phyloP scores from a whole-genome alignment of 148 eudicot genomes.

The Arbutus unedo region DNA sequence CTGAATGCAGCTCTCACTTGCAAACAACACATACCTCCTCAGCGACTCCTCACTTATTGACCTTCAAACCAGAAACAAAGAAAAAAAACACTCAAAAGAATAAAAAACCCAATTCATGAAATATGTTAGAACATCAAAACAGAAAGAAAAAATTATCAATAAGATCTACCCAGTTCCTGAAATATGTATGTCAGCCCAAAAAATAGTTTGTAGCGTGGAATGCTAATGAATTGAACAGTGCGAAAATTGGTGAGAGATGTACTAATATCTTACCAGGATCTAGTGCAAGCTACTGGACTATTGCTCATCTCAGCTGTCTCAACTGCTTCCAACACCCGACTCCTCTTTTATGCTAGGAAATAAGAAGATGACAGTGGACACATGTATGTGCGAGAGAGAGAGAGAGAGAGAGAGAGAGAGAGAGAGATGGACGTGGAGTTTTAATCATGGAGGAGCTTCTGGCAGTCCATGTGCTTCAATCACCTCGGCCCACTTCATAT shows the following conservation, averaged over 20 bases:
- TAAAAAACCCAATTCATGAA: background rate
- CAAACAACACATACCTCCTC: conserved; percentile 71
- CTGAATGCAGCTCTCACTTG: conserved; percentile 88
- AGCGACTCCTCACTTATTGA: conserved; percentile 85
- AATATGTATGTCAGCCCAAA: too few relatives aligned
- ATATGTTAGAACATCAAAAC: background rate
- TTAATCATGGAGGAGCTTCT: conserved; percentile 35
- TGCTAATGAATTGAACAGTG: background rate
- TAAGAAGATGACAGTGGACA: conserved; percentile 14
- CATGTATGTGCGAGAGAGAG: conserved; percentile 25
- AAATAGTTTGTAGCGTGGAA: background rate
- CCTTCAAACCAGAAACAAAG: conserved; percentile 33
- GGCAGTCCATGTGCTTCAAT: conserved; percentile 86
- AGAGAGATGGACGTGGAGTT: conserved; percentile 20
- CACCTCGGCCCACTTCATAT: conserved; percentile 56
- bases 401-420: conserved; percentile 25
- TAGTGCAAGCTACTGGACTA: conserved; percentile 48
- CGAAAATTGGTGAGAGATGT: background rate
- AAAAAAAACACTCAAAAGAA: background rate
- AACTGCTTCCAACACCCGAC: background rate
- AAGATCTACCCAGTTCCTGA: too few relatives aligned
- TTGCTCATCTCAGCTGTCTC: conserved; percentile 29
- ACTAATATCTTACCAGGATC: conserved; percentile 40
- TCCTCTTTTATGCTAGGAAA: conserved; percentile 11
- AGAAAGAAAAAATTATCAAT: too few relatives aligned